Evolutionary conservation across 148 eudicot genomes (phyloP).

Genomic region (Camellia lanceoleosa): DNA sequence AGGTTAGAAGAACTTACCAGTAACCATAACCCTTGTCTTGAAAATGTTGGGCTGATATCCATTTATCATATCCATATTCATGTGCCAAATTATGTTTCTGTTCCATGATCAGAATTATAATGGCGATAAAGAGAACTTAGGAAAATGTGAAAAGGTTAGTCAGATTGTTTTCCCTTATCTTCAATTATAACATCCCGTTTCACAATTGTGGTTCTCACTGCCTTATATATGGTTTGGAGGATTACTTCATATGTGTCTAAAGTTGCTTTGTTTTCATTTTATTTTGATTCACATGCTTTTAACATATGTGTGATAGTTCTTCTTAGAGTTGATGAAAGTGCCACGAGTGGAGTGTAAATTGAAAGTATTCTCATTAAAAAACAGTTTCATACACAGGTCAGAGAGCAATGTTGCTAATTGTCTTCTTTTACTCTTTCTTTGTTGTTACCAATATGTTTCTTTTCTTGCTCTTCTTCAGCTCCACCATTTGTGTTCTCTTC

Average conservation of each 20-base stretch:
- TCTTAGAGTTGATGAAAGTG: conserved; percentile 62
- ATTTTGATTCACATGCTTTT: background rate
- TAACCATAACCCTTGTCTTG: no score
- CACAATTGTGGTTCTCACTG: background rate
- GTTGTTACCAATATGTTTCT: background rate
- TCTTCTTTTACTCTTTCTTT: conserved; percentile 3
- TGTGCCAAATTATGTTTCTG: no score
- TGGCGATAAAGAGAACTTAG: conserved; percentile 55
- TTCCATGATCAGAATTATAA: conserved; percentile 45
- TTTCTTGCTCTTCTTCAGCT: conserved; percentile 21
- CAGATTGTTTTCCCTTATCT: conserved; percentile 4
- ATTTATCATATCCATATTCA: no score
- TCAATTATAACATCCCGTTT: background rate
- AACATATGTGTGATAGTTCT: conserved; percentile 38
- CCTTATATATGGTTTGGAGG: background rate
- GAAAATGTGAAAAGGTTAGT: conserved; percentile 64
- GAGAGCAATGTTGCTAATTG: background rate
- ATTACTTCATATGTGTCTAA: background rate
- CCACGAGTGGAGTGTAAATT: conserved; percentile 52
- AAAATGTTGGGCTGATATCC: no score
- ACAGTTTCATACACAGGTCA: conserved; percentile 46
- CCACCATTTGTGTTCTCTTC: no score
- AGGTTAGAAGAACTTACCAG: no score
- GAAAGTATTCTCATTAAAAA: conserved; percentile 48
- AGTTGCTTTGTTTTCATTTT: background rate